Percentiles rank a stretch among this genome's conserved stretches.
These are phyloP conservation scores for Nidula niveotomentosa DNA, from an alignment of 1,284 basidiomycete species.

Conservation along the genomic window DNA sequence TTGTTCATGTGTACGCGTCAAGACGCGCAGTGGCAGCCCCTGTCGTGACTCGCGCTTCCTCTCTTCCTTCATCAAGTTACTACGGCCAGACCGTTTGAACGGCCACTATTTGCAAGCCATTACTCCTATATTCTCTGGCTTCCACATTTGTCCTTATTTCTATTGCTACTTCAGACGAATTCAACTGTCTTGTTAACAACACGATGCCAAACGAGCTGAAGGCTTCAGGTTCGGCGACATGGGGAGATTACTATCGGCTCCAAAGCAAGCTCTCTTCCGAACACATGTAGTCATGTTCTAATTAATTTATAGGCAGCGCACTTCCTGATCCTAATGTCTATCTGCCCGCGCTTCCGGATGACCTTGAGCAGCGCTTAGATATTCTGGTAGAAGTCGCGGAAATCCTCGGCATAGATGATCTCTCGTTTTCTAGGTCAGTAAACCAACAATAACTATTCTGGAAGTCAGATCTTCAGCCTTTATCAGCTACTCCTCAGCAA, in stretches of 20 bases:
- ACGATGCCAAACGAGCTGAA: too few relatives aligned
- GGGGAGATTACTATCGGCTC: background rate
- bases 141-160: background rate
- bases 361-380: constrained; percentile 10
- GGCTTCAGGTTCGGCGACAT: background rate
- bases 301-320: background rate
- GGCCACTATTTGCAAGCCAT: too few relatives aligned
- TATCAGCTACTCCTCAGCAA: constrained; percentile 33
- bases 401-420: constrained; percentile 20
- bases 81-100: too few relatives aligned
- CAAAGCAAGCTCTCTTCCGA: background rate
- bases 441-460: background rate
- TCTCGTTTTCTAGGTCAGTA: constrained; percentile 17
- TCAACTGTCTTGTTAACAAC: too few relatives aligned
- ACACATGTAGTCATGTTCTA: background rate
- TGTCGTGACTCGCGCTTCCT: too few relatives aligned
- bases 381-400: constrained; percentile 14
- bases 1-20: constrained; percentile 28
- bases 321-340: background rate
- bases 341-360: constrained; percentile 4
- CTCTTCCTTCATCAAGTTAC: too few relatives aligned
- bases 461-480: background rate
- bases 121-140: background rate
- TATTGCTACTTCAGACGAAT: too few relatives aligned
- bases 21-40: constrained; percentile 5